Conservation (phyloP, 2,329 filamentous ascomycete genomes). For the Leptographium radiaticola region DNA sequence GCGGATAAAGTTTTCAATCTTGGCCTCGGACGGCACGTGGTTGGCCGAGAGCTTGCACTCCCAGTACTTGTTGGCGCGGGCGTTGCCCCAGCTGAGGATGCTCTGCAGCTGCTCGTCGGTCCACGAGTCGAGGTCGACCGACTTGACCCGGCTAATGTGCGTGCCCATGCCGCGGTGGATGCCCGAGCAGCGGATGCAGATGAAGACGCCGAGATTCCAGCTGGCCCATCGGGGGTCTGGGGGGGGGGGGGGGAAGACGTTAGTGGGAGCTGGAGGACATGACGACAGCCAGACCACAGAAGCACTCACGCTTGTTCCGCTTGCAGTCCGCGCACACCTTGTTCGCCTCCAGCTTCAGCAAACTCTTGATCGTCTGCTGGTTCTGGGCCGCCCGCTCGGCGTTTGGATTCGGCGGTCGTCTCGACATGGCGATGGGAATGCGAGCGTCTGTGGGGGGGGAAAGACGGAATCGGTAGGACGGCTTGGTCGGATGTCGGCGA, state of each 20-base stretch:
- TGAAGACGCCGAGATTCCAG: slow-evolving; percentile 94
- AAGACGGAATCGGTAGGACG: too few species aligned
- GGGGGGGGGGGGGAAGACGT: too few species aligned
- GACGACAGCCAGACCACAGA: not conserved
- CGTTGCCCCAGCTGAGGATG: slow-evolving; percentile 90
- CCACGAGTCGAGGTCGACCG: slow-evolving; percentile 95
- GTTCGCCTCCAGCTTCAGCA: slow-evolving; percentile 89
- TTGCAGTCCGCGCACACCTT: slow-evolving; percentile 98
- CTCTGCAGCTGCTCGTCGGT: slow-evolving; percentile 96
- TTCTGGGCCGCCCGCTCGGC: slow-evolving; percentile 88
- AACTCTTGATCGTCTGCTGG: slow-evolving; percentile 81
- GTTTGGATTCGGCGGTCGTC: slow-evolving; percentile 62
- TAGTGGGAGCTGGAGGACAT: not conserved
- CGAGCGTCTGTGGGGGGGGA: too few species aligned
- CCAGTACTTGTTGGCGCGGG: slow-evolving; percentile 97
- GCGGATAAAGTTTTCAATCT: slow-evolving; percentile 99
- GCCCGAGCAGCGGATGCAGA: slow-evolving; percentile 96
- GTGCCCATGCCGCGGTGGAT: slow-evolving; percentile 98
- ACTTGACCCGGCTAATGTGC: slow-evolving; percentile 96
- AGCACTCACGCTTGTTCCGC: slow-evolving; percentile 72
- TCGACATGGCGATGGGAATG: slow-evolving; percentile 59
- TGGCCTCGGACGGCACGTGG: slow-evolving; percentile 87
- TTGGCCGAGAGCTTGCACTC: slow-evolving; percentile 85
- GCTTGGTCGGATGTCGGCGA: not conserved
- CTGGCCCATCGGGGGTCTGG: slow-evolving; percentile 95